Conservation (phyloP, 305 asterid genomes). For the Fraxinus floribunda region DNA sequence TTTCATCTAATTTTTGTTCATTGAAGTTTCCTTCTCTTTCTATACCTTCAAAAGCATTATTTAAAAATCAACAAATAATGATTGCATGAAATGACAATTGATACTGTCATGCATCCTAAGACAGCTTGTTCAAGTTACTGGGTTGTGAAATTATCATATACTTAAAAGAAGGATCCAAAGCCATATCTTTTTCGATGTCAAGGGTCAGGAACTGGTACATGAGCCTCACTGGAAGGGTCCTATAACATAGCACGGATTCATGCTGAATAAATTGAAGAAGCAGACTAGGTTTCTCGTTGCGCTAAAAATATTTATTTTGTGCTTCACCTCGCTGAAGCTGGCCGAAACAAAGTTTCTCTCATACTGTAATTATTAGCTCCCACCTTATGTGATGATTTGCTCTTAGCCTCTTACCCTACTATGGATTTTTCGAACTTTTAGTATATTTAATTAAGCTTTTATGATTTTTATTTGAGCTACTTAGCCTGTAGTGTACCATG, state of each 20-base stretch:
- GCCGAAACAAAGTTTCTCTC: neutral
- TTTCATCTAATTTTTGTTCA: neutral
- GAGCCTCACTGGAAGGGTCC: neutral
- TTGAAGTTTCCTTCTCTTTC: neutral
- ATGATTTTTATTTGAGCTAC: neutral
- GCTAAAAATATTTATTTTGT: neutral
- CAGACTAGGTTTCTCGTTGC: neutral
- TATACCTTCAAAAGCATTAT: neutral
- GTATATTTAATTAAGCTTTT: neutral
- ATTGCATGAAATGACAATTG: constrained; percentile 5
- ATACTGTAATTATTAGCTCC: neutral
- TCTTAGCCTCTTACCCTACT: neutral
- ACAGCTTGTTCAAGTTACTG: neutral
- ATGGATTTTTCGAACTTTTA: neutral
- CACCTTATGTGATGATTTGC: neutral
- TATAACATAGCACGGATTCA: neutral
- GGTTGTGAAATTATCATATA: neutral
- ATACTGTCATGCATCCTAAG: neutral
- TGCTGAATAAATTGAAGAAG: neutral
- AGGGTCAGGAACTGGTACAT: neutral
- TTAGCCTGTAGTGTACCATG: constrained; percentile 4
- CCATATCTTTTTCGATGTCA: neutral
- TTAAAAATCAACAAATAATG: neutral
- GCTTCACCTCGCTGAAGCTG: neutral
- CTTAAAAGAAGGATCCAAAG: neutral